These are phyloP conservation scores for Melastoma malabathricum DNA, from an alignment of 345 rosid species.

Conservation along the genomic window DNA sequence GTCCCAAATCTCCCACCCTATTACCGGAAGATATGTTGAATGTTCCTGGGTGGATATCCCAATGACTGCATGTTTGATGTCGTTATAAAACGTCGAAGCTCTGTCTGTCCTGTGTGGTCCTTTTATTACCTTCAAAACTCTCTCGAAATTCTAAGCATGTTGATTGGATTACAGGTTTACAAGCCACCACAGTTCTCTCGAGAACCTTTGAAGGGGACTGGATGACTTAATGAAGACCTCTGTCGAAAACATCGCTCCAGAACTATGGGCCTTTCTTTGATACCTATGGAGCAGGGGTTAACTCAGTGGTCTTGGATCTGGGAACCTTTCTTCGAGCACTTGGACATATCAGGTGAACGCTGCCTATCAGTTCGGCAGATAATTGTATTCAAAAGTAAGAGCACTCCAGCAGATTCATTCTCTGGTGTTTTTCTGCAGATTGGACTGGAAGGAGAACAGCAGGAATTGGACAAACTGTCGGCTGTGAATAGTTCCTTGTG, in stretches of 20 bases:
- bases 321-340: slow-evolving; percentile 23
- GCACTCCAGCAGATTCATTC: background rate
- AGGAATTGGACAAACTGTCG: slow-evolving; percentile 27
- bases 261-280: slow-evolving; percentile 62
- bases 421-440: slow-evolving; percentile 21
- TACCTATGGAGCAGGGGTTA: slow-evolving; percentile 39
- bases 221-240: too few relatives aligned
- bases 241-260: slow-evolving; percentile 10
- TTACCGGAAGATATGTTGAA: too few relatives aligned
- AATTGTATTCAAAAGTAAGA: background rate
- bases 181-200: background rate
- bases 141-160: slow-evolving; percentile 45
- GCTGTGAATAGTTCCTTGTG: slow-evolving; percentile 40
- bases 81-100: too few relatives aligned
- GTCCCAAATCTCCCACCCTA: too few relatives aligned
- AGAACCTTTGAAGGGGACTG: too few relatives aligned
- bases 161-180: slow-evolving; percentile 47
- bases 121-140: slow-evolving; percentile 12
- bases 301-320: slow-evolving; percentile 19
- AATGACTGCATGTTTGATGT: too few relatives aligned
- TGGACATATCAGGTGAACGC: slow-evolving; percentile 50
- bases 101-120: too few relatives aligned
- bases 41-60: too few relatives aligned
- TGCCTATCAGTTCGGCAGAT: background rate
- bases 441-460: slow-evolving; percentile 45